phyloP scores from a whole-genome alignment of 257 asterid species.

The Euphrasia confusa region DNA sequence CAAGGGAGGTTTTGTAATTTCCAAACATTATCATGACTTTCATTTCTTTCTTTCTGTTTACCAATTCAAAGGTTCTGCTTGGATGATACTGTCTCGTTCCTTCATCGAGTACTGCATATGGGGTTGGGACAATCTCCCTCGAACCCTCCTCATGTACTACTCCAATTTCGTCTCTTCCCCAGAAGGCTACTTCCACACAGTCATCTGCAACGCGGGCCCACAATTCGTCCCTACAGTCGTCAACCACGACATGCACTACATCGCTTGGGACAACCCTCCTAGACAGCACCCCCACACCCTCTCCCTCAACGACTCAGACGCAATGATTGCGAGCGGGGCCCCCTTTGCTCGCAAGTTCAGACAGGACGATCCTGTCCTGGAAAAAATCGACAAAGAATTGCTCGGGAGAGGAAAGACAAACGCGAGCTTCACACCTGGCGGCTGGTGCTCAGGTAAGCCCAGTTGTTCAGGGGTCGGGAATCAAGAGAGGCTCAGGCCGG shows the following conservation, averaged over 20 bases:
- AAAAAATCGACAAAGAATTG: conserved; percentile 47
- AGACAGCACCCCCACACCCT: conserved; percentile 67
- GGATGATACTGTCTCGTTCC: conserved; percentile 68
- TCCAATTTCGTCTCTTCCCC: conserved; percentile 73
- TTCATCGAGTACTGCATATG: conserved; percentile 60
- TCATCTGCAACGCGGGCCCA: conserved; percentile 53
- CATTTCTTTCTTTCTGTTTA: not conserved
- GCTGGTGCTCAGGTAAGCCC: conserved; percentile 65
- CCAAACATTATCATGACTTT: too few species aligned
- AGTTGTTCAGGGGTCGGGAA: conserved; percentile 55
- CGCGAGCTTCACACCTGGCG: conserved; percentile 67
- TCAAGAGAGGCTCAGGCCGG: conserved; percentile 43
- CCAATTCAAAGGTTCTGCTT: conserved; percentile 62
- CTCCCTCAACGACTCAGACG: conserved; percentile 42
- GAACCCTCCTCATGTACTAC: conserved; percentile 78
- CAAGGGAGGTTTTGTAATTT: too few species aligned
- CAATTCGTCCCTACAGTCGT: conserved; percentile 45
- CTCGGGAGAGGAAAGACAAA: conserved; percentile 46
- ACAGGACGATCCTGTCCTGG: conserved; percentile 38
- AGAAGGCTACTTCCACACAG: conserved; percentile 83
- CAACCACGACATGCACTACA: conserved; percentile 79
- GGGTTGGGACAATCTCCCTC: conserved; percentile 89
- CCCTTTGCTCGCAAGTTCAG: conserved; percentile 80
- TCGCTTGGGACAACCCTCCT: conserved; percentile 77
- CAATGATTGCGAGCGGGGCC: conserved; percentile 56